Conservation (phyloP, 2,329 filamentous ascomycete genomes). For the Ophiostoma sp. region DNA sequence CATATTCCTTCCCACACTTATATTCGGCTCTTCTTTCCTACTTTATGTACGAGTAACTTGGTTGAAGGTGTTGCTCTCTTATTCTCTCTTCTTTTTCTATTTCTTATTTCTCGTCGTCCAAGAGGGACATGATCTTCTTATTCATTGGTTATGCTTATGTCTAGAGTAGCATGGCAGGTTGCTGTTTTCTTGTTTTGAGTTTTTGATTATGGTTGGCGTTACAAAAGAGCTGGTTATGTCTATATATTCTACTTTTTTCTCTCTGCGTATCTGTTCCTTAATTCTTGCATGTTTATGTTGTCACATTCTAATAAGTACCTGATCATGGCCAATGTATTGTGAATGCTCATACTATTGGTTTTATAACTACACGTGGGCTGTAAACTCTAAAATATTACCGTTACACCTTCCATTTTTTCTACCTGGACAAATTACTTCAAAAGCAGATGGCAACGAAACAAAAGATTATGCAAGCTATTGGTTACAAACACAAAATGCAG, state of each 20-base stretch:
- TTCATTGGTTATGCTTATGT: conserved; percentile 12
- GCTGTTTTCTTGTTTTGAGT: neutral
- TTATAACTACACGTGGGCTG: too few species aligned
- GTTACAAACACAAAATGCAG: neutral
- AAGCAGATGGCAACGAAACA: neutral
- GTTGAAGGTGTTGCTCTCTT: neutral
- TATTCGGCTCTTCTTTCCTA: neutral
- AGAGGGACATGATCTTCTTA: neutral
- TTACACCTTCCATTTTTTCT: neutral
- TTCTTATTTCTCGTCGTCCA: neutral
- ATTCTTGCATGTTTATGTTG: neutral
- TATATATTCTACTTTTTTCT: conserved; percentile 12
- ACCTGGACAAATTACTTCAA: neutral
- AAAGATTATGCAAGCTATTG: neutral
- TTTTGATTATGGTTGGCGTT: conserved; percentile 7
- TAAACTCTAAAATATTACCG: too few species aligned
- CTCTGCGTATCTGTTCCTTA: neutral
- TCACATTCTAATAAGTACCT: neutral
- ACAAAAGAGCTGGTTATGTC: conserved; percentile 14
- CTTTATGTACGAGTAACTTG: neutral
- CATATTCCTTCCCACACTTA: neutral
- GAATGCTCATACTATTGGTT: too few species aligned
- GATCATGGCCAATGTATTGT: too few species aligned
- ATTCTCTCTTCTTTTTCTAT: neutral
- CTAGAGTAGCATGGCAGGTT: conserved; percentile 8